Evolutionary conservation across 2,329 filamentous ascomycete genomes (phyloP).

Genomic region (Pestalotiopsis sp.): DNA sequence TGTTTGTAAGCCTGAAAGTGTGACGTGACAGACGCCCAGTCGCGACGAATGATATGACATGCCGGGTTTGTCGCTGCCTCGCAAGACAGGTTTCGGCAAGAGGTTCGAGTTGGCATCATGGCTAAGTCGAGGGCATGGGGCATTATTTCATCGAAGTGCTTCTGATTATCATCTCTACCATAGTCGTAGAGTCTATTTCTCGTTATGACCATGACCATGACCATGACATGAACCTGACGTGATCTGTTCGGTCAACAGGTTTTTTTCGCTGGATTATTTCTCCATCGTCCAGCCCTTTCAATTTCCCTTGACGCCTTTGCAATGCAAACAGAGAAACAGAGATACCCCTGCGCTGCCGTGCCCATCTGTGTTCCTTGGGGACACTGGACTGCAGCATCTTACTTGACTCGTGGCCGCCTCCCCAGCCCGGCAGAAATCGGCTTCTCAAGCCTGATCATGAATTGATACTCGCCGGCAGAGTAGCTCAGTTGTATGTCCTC

Average conservation of each 20-base stretch:
- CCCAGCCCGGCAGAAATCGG: not conserved
- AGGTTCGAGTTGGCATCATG: no score
- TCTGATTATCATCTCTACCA: conserved; percentile 8
- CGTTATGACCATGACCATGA: not conserved
- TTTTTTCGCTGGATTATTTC: conserved; percentile 15
- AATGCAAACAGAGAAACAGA: conserved; percentile 38
- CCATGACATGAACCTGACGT: not conserved
- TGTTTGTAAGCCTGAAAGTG: not conserved
- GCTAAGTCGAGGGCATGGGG: no score
- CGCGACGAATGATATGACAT: not conserved
- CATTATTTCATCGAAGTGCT: not conserved
- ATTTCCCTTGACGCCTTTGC: conserved; percentile 37
- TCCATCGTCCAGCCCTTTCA: conserved; percentile 23
- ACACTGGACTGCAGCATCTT: not conserved
- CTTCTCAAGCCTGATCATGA: not conserved
- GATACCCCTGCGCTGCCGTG: conserved; percentile 24
- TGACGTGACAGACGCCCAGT: not conserved
- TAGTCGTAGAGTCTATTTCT: conserved; percentile 9
- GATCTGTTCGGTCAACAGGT: conserved; percentile 3
- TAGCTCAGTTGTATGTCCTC: conserved; percentile 76
- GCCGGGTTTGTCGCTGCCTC: no score
- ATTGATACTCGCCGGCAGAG: not conserved
- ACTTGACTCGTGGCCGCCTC: not conserved
- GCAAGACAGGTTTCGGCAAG: no score
- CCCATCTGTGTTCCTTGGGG: conserved; percentile 4